Evolutionary conservation across 345 rosid genomes (phyloP), one percentile per base, ranked within the genome.

Genomic region (Eutrema japonicum): DNA sequence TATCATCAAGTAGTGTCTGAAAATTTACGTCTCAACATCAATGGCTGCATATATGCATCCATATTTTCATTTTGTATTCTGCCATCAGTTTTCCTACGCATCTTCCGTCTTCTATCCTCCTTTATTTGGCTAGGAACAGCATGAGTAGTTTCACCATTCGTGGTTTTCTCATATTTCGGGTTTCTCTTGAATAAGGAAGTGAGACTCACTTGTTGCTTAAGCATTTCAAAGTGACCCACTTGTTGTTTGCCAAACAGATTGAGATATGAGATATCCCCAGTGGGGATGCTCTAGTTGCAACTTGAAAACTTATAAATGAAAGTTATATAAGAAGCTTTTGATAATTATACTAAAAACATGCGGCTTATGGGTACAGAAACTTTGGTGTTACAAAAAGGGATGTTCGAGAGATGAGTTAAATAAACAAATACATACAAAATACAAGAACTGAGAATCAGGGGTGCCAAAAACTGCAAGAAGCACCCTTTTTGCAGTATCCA

Each of bases 161-260:
- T 74, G 36, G 77, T 29, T 51, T 78, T 77, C 52, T 76, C 77
- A 57, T 45, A 32, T 16, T 59, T 69, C 43, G 83, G 83, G 70
- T 45, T 77, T 80, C 50, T 82, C 96, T 72, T 81, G 74, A 37
- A 67, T 74, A 58, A 88, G 89, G 75, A 86, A 82, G 66, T 93
- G 98, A 65, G 75, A 74, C 69, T 89, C 92, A 16, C 16, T 16
- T 16, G 16, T 16, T 89, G 92, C 85, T 84, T 89, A 51, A 85
- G 84, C 98, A 93, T 90, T 82, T 93, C 97, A 81, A 89, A 62
- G 74, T 85, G 96, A 50, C 87, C 96, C 60, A 91, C 78, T 68
- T 82, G 82, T 58, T 66, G 74, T 80, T 78, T 86, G 12, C 92
- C 89, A 81, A 93, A 90, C 66, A 93, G 82, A 70, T 74, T 84